Evolutionary conservation across 2,329 filamentous ascomycete genomes (phyloP).

Genomic region (Pseudogymnoascus destructans): DNA sequence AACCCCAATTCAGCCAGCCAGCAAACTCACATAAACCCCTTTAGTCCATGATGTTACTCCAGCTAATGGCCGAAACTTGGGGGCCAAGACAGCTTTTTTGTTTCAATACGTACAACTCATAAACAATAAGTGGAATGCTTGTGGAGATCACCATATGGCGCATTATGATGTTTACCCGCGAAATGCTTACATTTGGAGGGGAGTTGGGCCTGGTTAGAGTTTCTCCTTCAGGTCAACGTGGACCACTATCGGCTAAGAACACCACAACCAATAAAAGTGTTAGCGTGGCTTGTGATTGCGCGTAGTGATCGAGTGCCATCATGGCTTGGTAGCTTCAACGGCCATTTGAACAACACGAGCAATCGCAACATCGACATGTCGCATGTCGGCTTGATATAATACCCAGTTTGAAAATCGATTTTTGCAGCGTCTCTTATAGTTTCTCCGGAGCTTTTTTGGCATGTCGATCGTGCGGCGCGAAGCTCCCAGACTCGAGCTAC

Average conservation of each 20-base stretch:
- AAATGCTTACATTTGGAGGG: neutral
- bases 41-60: neutral
- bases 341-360: conserved; percentile 2
- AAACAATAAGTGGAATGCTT: neutral
- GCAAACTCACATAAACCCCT: neutral
- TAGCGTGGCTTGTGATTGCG: conserved; percentile 8
- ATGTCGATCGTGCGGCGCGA: conserved; percentile 7
- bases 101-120: neutral
- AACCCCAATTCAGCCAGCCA: neutral
- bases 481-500: conserved; percentile 7
- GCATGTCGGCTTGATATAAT: conserved; percentile 7
- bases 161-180: neutral
- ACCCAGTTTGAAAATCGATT: neutral
- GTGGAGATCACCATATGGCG: neutral
- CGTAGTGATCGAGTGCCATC: conserved; percentile 5
- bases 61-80: neutral
- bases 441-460: conserved; percentile 1
- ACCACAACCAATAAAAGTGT: conserved; percentile 7
- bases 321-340: conserved; percentile 2
- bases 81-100: neutral
- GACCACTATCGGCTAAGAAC: conserved; percentile 6
- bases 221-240: neutral
- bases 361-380: conserved; percentile 7
- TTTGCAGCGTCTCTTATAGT: neutral
- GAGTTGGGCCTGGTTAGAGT: neutral